Evolutionary conservation across 225 moss, liverwort and hornwort genomes (phyloP), one percentile per base, ranked within the genome.

Genomic region (Bryum argenteum): DNA sequence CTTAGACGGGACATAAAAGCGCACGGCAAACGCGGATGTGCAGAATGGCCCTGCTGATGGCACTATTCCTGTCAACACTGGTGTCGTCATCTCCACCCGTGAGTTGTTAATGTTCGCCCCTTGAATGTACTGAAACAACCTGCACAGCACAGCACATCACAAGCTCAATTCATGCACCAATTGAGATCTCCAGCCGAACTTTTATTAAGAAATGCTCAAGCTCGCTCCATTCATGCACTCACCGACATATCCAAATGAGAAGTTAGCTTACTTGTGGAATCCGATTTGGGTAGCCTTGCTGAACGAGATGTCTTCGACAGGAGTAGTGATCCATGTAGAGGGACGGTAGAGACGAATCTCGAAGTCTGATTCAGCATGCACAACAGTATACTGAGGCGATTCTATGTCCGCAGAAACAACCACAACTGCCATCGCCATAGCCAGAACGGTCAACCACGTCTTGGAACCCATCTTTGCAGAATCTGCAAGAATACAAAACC

Each of bases 31-130:
- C 14, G 98, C 82, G 2, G 98, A 92, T 2, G 98, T 88, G 87
- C 92, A 91, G 84, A 98, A 98, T 3, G 98, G 98, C 11, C 98
- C 98, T 14, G 88, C 98, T 17, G 98, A 92, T 4, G 98, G 98
- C 43, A 94, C 88, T 17, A 98, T 91, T n/a, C 98, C 94, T 3
- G 98, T 98, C 63, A 92, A 63, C 14, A 94, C 89, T 2, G 98
- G 98, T 0, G 89, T 53, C n/a, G 98, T 98, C 98, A 98, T 98
- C 1, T 80, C 79, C 58, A 98, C 84, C 56, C 66, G 85, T 28
- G 87, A 91, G 82, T 88, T 92, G 77, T 98, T 98, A 11, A 92
- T 69, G 21, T 98, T 98, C 2, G 66, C 88, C 58, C 98, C 98
- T 78, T 91, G 79, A 15, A 98, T 98, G 60, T 98, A 98, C 61